A percentile compares a stretch with the other conserved stretches of the same genome.
phyloP scores from a whole-genome alignment of 1,139 yeast species.

The Kodamaea sp. region DNA sequence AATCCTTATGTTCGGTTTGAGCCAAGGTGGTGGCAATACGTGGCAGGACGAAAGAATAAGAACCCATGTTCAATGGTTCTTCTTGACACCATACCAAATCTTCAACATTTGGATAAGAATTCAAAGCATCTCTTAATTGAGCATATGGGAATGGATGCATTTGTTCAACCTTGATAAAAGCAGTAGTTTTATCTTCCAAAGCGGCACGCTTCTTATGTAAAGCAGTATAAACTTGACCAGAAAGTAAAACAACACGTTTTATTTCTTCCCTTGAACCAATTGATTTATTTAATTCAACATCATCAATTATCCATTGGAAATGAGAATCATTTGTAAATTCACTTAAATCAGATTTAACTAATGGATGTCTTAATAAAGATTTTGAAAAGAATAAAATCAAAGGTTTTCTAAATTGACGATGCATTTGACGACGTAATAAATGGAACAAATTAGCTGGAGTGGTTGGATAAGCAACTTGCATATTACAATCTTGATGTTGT shows the following conservation, averaged over 20 bases:
- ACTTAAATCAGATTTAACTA: conserved; percentile 78
- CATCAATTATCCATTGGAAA: conserved; percentile 96
- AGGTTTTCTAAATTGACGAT: conserved; percentile 98
- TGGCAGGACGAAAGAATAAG: conserved; percentile 76
- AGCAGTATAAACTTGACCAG: conserved; percentile 95
- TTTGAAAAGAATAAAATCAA: conserved; percentile 86
- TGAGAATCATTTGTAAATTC: conserved; percentile 92
- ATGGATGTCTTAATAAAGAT: conserved; percentile 93
- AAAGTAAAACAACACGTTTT: conserved; percentile 77
- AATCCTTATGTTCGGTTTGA: conserved; percentile 66
- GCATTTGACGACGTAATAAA: conserved; percentile 97
- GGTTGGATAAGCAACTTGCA: conserved; percentile 97
- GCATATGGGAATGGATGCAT: conserved; percentile 98
- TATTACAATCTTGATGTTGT: conserved; percentile 98
- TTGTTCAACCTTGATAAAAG: conserved; percentile 88
- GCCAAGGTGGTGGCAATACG: conserved; percentile 72
- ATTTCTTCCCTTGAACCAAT: conserved; percentile 80
- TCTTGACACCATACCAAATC: conserved; percentile 98
- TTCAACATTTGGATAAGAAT: conserved; percentile 75
- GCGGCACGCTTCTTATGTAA: conserved; percentile 84
- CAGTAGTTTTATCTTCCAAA: conserved; percentile 74
- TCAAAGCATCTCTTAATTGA: conserved; percentile 79
- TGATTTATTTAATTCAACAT: conserved; percentile 72
- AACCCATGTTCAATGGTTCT: conserved; percentile 98
- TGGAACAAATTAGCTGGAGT: conserved; percentile 98